Evolutionary conservation across 2,329 filamentous ascomycete species (phyloP).

Genomic region (Cytospora piceae): DNA sequence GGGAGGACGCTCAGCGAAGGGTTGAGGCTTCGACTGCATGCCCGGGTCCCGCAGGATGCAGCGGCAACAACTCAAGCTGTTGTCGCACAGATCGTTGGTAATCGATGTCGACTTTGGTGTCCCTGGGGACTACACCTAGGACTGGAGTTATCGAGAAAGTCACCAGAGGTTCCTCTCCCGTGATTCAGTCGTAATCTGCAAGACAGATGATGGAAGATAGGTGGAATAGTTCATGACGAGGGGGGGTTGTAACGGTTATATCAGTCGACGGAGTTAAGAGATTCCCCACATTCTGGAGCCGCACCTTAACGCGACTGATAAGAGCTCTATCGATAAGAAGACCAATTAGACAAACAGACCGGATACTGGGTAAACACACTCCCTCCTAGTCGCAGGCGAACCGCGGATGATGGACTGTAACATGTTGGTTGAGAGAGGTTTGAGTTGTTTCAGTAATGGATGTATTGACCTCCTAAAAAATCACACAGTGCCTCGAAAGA

Average conservation of each 20-base stretch:
- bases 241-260: not conserved
- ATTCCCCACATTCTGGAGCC: constrained; percentile 24
- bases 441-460: not conserved
- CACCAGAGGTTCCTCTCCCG: not conserved
- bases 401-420: no score
- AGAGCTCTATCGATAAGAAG: constrained; percentile 12
- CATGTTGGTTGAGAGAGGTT: not conserved
- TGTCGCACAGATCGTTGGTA: constrained; percentile 21
- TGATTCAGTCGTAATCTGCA: not conserved
- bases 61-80: constrained; percentile 26
- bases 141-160: no score
- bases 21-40: constrained; percentile 28
- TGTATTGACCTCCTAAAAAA: not conserved
- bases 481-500: not conserved
- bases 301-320: constrained; percentile 14
- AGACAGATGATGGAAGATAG: not conserved
- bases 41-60: constrained; percentile 25
- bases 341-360: not conserved
- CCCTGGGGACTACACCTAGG: not conserved
- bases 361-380: not conserved
- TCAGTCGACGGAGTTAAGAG: constrained; percentile 17
- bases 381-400: not conserved
- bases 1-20: constrained; percentile 18
- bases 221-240: constrained; percentile 11
- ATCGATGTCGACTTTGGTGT: constrained; percentile 2